Conservation (phyloP, 2,329 filamentous ascomycete genomes). For the Alternaria angustiovoidea region DNA sequence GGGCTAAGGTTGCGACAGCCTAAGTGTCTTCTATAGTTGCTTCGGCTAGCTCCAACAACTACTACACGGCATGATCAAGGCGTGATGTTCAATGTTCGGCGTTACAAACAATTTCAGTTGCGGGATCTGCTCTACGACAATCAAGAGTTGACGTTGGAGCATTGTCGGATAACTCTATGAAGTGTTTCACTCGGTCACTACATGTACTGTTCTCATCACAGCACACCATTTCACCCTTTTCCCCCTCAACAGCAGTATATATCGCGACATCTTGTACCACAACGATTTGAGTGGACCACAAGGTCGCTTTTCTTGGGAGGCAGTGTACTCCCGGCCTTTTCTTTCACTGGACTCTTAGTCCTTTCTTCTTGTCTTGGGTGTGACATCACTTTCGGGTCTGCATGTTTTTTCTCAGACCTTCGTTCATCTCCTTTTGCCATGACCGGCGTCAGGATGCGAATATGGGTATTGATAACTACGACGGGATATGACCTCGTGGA, state of each 20-base stretch:
- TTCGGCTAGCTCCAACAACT: neutral
- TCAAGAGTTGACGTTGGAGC: neutral
- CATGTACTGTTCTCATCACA: constrained; percentile 24
- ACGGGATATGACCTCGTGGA: constrained; percentile 20
- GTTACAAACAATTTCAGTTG: neutral
- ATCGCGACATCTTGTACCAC: constrained; percentile 33
- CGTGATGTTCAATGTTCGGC: neutral
- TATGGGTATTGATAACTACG: constrained; percentile 23
- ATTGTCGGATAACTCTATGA: constrained; percentile 11
- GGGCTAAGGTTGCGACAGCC: constrained; percentile 38
- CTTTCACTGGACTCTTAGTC: constrained; percentile 18
- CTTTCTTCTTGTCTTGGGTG: constrained; percentile 18
- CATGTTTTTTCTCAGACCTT: constrained; percentile 10
- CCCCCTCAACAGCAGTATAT: constrained; percentile 28
- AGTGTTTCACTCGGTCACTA: constrained; percentile 19
- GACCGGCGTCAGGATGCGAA: constrained; percentile 23
- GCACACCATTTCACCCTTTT: constrained; percentile 22
- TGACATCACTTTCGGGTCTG: constrained; percentile 14
- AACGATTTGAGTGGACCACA: constrained; percentile 34
- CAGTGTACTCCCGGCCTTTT: constrained; percentile 25
- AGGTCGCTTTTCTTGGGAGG: constrained; percentile 27
- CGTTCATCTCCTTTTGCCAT: constrained; percentile 21
- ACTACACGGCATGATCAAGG: neutral
- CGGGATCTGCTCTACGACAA: constrained; percentile 14
- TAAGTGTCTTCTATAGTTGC: constrained; percentile 12